Percentiles rank a stretch among this genome's conserved stretches.
Evolutionary conservation across 139 green algal genomes (phyloP).

Genomic region (Closterium sp.): DNA sequence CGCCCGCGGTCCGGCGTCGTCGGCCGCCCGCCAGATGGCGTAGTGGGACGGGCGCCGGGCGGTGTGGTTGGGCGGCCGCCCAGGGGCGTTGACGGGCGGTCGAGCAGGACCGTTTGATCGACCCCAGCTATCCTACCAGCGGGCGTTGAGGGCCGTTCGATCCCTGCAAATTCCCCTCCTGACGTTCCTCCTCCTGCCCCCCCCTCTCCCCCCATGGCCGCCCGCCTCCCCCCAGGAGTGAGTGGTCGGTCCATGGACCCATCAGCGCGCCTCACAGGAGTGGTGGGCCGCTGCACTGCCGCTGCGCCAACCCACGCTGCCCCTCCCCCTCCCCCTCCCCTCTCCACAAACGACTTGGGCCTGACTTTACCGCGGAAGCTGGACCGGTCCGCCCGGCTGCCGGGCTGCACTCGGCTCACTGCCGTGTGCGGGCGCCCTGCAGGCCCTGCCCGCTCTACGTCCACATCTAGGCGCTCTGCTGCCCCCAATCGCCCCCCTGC

Average conservation of each 20-base stretch:
- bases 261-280: neutral
- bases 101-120: neutral
- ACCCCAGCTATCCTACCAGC: neutral
- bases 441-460: neutral
- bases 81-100: neutral
- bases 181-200: neutral
- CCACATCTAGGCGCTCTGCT: neutral
- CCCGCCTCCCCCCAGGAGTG: neutral
- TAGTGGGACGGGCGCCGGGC: neutral
- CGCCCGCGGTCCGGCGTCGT: neutral
- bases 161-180: neutral
- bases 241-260: neutral
- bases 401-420: neutral
- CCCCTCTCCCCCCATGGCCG: neutral
- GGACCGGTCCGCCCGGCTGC: neutral
- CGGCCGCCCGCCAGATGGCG: neutral
- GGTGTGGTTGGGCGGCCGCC: neutral
- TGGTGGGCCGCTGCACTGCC: neutral
- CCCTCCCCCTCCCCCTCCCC: neutral
- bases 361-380: neutral
- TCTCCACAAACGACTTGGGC: neutral
- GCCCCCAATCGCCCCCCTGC: neutral
- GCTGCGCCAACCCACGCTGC: neutral
- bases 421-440: neutral
- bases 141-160: neutral